phyloP scores from a whole-genome alignment of 805 yeast species.

The Hanseniaspora thailandica region DNA sequence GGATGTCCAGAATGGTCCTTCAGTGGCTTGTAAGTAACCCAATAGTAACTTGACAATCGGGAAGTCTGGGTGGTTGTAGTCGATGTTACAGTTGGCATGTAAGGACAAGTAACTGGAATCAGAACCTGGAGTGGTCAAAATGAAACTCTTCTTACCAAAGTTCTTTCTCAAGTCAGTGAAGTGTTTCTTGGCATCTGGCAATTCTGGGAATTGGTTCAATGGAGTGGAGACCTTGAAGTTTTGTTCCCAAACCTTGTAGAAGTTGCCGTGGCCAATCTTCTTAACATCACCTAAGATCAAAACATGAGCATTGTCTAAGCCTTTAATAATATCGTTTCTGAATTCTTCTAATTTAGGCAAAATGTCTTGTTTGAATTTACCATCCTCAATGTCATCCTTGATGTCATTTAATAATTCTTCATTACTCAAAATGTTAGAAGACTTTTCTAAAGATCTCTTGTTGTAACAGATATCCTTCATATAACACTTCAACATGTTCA shows the following conservation, averaged over 20 bases:
- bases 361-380: slow-evolving; percentile 33
- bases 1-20: slow-evolving; percentile 96
- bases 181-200: slow-evolving; percentile 45
- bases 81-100: slow-evolving; percentile 30
- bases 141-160: slow-evolving; percentile 43
- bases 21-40: slow-evolving; percentile 71
- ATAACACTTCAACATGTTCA: slow-evolving; percentile 53
- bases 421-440: slow-evolving; percentile 52
- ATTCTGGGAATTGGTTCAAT: slow-evolving; percentile 22
- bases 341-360: slow-evolving; percentile 31
- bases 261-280: slow-evolving; percentile 28
- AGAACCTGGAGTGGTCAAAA: slow-evolving; percentile 70
- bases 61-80: slow-evolving; percentile 45
- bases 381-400: slow-evolving; percentile 41
- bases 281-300: slow-evolving; percentile 59
- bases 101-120: slow-evolving; percentile 64
- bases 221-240: slow-evolving; percentile 18
- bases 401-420: slow-evolving; percentile 46
- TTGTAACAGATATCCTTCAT: slow-evolving; percentile 42
- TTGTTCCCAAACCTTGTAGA: slow-evolving; percentile 24
- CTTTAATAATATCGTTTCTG: slow-evolving; percentile 41
- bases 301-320: slow-evolving; percentile 49
- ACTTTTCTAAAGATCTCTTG: slow-evolving; percentile 46
- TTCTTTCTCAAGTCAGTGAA: slow-evolving; percentile 44
- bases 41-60: slow-evolving; percentile 61